Evolutionary conservation across 257 asterid species (phyloP), one percentile per base, ranked within the genome.

Genomic region (Nicotiana undulata): DNA sequence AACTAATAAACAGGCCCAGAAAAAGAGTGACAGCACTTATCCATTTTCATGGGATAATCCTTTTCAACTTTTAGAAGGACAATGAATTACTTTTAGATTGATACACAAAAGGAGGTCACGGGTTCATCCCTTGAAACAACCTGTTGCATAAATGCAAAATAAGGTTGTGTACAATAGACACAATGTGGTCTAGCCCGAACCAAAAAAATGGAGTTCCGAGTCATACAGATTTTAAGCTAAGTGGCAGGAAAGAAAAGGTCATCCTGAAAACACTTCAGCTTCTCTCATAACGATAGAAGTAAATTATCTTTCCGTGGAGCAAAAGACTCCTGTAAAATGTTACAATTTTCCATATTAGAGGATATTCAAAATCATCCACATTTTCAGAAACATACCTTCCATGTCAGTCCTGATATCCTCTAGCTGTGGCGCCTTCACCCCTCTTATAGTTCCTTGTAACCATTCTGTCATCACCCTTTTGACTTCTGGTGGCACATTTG

Each of bases 401-500:
- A 72, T 46, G 40, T 72, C 40, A 3, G 78, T 72, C 78, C 78
- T 49, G 78, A 72, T 72, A 15, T 72, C 78, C 40, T 72, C 61
- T 72, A 84, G 79, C 89, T 89, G 86, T 75, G 84, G 64, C 51
- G 89, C 88, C 1, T 82, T 60, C 18, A 86, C 85, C 83, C 31
- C 63, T 86, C 84, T 85, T 40, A 84, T 61, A 87, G 88, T 87
- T 80, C 86, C 89, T 13, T 63, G 82, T 78, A 86, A 86, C 92
- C 90, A 87, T 40, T 87, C 82, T 26, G 77, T 89, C 92, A 87
- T 87, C 65, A 82, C 81, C 16, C 76, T 72, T 84, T 87, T 87
- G 44, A 89, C 84, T 55, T 87, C 87, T 31, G 44, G 55, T 15
- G 92, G 75, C 77, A 86, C 92, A 34, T 79, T 87, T 82, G 88